Evolutionary conservation across 257 asterid genomes (phyloP).

Genomic region (Catharanthus roseus): DNA sequence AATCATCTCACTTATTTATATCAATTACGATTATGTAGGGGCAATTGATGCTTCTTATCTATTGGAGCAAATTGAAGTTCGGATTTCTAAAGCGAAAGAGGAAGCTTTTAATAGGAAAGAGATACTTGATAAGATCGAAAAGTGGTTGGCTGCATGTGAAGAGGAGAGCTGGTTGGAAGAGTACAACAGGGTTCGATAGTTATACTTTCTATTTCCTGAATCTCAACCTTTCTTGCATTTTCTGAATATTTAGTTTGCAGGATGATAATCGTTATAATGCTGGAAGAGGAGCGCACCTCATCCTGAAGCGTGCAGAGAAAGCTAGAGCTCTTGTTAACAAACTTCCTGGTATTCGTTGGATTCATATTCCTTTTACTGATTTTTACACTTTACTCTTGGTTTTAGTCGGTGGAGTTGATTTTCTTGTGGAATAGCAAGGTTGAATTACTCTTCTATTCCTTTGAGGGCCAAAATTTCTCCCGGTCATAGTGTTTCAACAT

Average conservation of each 20-base stretch:
- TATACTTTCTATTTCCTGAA: neutral
- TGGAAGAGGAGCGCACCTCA: conserved; percentile 84
- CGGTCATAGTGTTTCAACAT: neutral
- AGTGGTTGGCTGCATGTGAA: conserved; percentile 85
- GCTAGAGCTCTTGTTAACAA: conserved; percentile 85
- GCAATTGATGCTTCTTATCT: conserved; percentile 51
- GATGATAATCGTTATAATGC: conserved; percentile 89
- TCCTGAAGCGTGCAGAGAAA: conserved; percentile 88
- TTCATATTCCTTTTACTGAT: neutral
- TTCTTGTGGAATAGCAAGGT: neutral
- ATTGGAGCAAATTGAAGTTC: conserved; percentile 63
- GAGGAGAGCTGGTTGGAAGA: conserved; percentile 96
- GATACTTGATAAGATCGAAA: conserved; percentile 78
- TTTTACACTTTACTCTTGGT: neutral
- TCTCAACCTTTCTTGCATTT: neutral
- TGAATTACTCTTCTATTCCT: neutral
- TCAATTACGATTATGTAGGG: conserved; percentile 41
- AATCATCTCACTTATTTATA: conserved; percentile 1
- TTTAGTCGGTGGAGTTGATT: neutral
- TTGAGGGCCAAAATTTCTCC: neutral
- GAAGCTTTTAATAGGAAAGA: conserved; percentile 79
- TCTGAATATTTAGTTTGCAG: conserved; percentile 31
- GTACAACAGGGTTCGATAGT: conserved; percentile 67
- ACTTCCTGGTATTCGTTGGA: conserved; percentile 61
- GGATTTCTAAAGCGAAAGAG: conserved; percentile 61